phyloP scores from a whole-genome alignment of 495 filamentous ascomycete species.

The Penicillium salamii region DNA sequence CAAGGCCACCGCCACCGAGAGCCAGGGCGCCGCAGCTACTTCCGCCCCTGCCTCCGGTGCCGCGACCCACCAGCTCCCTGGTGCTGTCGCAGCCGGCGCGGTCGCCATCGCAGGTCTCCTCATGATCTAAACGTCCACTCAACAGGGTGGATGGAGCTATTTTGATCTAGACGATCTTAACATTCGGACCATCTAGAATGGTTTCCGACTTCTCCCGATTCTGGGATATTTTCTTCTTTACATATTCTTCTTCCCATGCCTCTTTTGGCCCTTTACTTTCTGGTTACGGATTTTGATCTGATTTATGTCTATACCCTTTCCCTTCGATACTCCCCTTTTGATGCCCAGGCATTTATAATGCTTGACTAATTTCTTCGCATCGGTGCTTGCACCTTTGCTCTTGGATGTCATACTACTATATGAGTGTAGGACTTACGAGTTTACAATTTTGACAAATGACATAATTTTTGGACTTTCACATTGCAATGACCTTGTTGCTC shows the following conservation, averaged over 20 bases:
- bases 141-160: slow-evolving; percentile 1
- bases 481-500: too few species aligned
- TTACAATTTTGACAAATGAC: slow-evolving; percentile 2
- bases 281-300: slow-evolving; percentile 24
- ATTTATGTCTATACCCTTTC: slow-evolving; percentile 32
- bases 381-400: slow-evolving; percentile 10
- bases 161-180: slow-evolving; percentile 16
- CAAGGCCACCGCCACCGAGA: slow-evolving; percentile 10
- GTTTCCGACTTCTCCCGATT: not conserved
- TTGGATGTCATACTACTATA: slow-evolving; percentile 9
- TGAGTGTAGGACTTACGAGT: slow-evolving; percentile 12
- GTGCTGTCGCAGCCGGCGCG: slow-evolving; percentile 35
- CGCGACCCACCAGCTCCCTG: slow-evolving; percentile 31
- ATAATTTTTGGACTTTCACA: not conserved
- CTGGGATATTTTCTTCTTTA: slow-evolving; percentile 12
- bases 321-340: slow-evolving; percentile 11
- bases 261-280: slow-evolving; percentile 6
- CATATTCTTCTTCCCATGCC: slow-evolving; percentile 19
- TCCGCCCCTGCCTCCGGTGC: slow-evolving; percentile 28
- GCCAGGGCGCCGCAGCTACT: slow-evolving; percentile 11
- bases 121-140: slow-evolving; percentile 34
- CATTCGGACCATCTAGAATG: slow-evolving; percentile 8
- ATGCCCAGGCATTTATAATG: slow-evolving; percentile 12
- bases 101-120: slow-evolving; percentile 43
- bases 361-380: slow-evolving; percentile 6